Evolutionary conservation across 2,329 filamentous ascomycete genomes (phyloP).

Genomic region (Scopulariopsis brevicaulis): DNA sequence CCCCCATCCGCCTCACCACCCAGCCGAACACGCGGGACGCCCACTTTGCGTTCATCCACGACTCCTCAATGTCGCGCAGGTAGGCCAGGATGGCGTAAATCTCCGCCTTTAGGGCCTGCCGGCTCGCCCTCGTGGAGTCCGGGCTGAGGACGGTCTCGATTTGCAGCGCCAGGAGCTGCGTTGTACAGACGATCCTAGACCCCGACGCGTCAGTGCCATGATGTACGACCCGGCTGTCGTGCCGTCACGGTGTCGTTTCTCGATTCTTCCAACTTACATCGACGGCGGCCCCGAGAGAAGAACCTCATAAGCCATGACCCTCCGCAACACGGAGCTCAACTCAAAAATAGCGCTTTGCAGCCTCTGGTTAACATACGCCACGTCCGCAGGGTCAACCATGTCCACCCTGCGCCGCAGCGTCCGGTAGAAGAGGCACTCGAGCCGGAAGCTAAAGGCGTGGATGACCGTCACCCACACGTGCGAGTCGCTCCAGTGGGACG

Average conservation of each 20-base stretch:
- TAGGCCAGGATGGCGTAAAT: background rate
- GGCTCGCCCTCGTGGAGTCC: background rate
- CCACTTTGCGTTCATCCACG: background rate
- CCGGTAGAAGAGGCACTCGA: constrained; percentile 4
- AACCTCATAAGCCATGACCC: background rate
- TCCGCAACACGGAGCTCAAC: background rate
- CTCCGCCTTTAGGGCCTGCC: background rate
- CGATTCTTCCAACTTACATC: background rate
- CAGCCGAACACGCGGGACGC: background rate
- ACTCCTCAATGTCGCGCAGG: background rate
- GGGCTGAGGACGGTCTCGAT: background rate
- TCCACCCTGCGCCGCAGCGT: background rate
- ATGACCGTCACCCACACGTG: background rate
- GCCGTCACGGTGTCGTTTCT: background rate
- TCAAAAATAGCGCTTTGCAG: background rate
- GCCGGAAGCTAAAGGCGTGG: background rate
- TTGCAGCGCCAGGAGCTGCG: background rate
- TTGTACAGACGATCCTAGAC: background rate
- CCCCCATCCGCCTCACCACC: background rate
- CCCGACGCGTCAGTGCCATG: background rate
- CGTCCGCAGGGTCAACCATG: background rate
- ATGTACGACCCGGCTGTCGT: too few relatives aligned
- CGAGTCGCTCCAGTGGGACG: background rate
- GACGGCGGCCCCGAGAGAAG: background rate
- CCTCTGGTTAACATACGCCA: background rate